Conservation (phyloP, 345 rosid species). For the Pelargonium nanum region DNA sequence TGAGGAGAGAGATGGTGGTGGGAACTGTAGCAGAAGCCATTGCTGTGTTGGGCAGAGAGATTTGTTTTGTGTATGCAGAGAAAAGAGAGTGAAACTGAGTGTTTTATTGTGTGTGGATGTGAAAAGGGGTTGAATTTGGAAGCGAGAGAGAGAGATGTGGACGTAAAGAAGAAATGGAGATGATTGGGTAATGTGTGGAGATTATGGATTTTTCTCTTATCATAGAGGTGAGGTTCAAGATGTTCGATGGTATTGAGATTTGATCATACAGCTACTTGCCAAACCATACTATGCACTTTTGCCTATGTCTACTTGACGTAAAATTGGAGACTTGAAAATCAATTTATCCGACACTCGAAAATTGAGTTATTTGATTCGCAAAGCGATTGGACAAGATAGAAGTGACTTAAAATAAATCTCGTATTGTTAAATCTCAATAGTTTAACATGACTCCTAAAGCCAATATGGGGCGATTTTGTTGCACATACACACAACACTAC, state of each 20-base stretch:
- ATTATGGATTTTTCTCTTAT: constrained; percentile 39
- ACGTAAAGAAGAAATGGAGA: constrained; percentile 25
- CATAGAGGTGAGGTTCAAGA: constrained; percentile 52
- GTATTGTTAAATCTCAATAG: no score
- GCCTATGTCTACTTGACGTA: no score
- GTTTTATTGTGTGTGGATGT: constrained; percentile 1
- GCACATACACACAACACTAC: no score
- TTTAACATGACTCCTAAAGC: no score
- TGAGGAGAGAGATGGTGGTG: constrained; percentile 57
- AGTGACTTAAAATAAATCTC: no score
- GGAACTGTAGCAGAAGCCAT: constrained; percentile 66
- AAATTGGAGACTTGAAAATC: no score
- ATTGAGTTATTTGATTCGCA: no score
- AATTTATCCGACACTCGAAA: no score
- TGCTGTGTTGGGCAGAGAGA: neutral
- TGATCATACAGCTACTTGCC: neutral
- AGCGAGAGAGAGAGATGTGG: constrained; percentile 23
- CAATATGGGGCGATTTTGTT: no score
- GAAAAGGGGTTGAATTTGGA: constrained; percentile 2
- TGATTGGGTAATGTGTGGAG: constrained; percentile 22
- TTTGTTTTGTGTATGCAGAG: no score
- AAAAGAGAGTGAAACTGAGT: neutral
- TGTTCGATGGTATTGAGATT: constrained; percentile 20
- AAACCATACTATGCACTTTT: no score
- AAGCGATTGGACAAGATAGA: no score